A percentile compares a stretch with the other conserved stretches of the same genome.
Conservation (phyloP, 2,329 filamentous ascomycete species). For the Tolypocladium sp. region DNA sequence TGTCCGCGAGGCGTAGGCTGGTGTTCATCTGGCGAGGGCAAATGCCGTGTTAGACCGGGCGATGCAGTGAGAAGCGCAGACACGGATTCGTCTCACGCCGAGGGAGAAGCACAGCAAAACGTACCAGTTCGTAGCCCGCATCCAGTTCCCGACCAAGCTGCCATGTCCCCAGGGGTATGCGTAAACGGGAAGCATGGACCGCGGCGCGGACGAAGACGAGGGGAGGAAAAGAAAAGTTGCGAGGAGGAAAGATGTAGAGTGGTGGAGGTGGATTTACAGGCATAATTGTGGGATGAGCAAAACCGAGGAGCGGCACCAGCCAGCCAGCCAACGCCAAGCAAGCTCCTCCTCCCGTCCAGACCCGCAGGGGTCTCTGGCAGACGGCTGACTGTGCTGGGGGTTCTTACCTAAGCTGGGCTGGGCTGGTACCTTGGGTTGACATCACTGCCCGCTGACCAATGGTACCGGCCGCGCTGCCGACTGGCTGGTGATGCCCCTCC, state of each 20-base stretch:
- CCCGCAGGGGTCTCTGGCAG: neutral
- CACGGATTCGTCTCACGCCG: neutral
- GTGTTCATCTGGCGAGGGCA: neutral
- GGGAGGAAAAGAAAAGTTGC: neutral
- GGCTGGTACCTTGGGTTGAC: neutral
- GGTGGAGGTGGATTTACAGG: neutral
- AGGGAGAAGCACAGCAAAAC: neutral
- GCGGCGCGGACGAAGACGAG: neutral
- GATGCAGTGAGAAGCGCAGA: neutral
- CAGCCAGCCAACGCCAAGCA: neutral
- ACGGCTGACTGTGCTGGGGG: neutral
- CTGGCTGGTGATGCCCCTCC: neutral
- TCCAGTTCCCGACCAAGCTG: neutral
- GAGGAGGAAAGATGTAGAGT: neutral
- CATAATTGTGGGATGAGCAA: constrained; percentile 1
- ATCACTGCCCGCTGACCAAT: neutral
- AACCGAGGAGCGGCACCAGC: neutral
- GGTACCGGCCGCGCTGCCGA: neutral
- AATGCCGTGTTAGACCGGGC: neutral
- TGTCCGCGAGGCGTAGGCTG: neutral
- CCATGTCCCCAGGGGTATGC: neutral
- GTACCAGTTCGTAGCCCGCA: neutral
- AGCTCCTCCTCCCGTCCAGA: neutral
- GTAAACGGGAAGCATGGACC: neutral
- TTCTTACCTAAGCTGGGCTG: neutral